Percentiles rank a stretch among this genome's conserved stretches.
These are phyloP conservation scores for Pestalotiopsis fici DNA, from an alignment of 2,329 filamentous ascomycete genomes.

Conservation along the genomic window DNA sequence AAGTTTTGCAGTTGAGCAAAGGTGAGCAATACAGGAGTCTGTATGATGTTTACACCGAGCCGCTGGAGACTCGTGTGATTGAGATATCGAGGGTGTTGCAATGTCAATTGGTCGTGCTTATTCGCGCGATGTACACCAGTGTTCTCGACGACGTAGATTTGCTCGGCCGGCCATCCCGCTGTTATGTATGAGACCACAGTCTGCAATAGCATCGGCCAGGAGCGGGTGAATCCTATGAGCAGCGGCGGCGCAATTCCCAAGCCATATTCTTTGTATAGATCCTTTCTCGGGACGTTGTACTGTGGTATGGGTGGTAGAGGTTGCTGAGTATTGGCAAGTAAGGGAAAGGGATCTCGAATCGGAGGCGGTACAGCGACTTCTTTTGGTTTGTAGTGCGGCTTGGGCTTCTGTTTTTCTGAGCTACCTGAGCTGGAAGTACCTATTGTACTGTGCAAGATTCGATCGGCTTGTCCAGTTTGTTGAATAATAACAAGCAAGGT, in stretches of 20 bases:
- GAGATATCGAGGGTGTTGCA: conserved; percentile 59
- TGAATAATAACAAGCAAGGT: not conserved
- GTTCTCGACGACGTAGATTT: conserved; percentile 62
- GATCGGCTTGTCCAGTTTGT: not conserved
- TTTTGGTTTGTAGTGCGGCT: conserved; percentile 29
- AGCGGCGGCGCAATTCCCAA: conserved; percentile 47
- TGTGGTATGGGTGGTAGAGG: conserved; percentile 38
- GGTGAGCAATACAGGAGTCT: conserved; percentile 51
- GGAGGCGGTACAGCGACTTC: conserved; percentile 36
- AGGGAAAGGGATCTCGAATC: conserved; percentile 43
- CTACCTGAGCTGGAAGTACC: not conserved
- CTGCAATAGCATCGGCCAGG: conserved; percentile 57
- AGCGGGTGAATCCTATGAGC: conserved; percentile 60
- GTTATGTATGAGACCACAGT: conserved; percentile 58
- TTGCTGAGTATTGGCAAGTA: conserved; percentile 31
- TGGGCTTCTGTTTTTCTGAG: conserved; percentile 15
- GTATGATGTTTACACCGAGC: conserved; percentile 53
- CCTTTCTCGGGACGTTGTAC: conserved; percentile 42
- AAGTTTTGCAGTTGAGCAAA: conserved; percentile 60
- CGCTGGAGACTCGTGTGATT: conserved; percentile 49
- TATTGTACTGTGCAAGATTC: not conserved
- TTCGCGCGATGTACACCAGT: conserved; percentile 58
- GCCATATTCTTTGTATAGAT: conserved; percentile 37
- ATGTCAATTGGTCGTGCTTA: conserved; percentile 42
- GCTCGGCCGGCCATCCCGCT: conserved; percentile 56